Percentiles rank a stretch among this genome's conserved stretches.
These are phyloP conservation scores for Chaetomidium leptoderma DNA, from an alignment of 495 filamentous ascomycete genomes.

Conservation along the genomic window DNA sequence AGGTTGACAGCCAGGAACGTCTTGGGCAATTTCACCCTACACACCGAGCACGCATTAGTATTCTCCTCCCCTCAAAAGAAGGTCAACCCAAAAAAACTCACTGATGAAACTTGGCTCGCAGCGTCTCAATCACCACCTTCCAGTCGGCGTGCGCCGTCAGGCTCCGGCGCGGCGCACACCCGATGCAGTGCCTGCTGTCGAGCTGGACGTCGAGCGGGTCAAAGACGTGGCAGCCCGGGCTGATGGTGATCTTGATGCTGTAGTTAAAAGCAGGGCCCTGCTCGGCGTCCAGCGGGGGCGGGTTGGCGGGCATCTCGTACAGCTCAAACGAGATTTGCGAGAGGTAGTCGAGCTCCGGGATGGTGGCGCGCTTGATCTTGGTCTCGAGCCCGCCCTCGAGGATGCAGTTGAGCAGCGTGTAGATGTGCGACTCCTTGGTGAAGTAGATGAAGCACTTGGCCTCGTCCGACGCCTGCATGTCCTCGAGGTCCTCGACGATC, in stretches of 20 bases:
- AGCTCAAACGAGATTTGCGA: slow-evolving; percentile 96
- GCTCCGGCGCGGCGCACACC: slow-evolving; percentile 81
- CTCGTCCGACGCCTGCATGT: slow-evolving; percentile 87
- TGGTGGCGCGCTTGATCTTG: slow-evolving; percentile 81
- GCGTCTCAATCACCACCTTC: slow-evolving; percentile 90
- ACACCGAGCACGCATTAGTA: slow-evolving; percentile 11
- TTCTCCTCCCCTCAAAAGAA: slow-evolving; percentile 12
- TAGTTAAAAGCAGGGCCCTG: slow-evolving; percentile 66
- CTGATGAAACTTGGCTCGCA: slow-evolving; percentile 92
- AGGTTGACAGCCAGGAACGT: slow-evolving; percentile 88
- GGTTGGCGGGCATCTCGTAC: slow-evolving; percentile 84
- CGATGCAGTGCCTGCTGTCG: slow-evolving; percentile 91
- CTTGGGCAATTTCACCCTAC: slow-evolving; percentile 88
- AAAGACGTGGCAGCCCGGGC: slow-evolving; percentile 90
- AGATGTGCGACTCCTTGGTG: slow-evolving; percentile 98
- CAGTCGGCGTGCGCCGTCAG: slow-evolving; percentile 90
- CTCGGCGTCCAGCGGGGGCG: slow-evolving; percentile 40
- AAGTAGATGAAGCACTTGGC: slow-evolving; percentile 98
- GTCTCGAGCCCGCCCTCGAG: slow-evolving; percentile 92
- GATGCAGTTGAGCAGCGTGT: slow-evolving; percentile 96
- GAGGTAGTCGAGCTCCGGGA: slow-evolving; percentile 96
- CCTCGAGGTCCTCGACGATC: slow-evolving; percentile 94
- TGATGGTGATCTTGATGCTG: slow-evolving; percentile 92
- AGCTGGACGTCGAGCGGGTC: slow-evolving; percentile 94
- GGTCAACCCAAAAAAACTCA: slow-evolving; percentile 42